Evolutionary conservation across 2,329 filamentous ascomycete species (phyloP).

Genomic region (Cryphonectria japonica): DNA sequence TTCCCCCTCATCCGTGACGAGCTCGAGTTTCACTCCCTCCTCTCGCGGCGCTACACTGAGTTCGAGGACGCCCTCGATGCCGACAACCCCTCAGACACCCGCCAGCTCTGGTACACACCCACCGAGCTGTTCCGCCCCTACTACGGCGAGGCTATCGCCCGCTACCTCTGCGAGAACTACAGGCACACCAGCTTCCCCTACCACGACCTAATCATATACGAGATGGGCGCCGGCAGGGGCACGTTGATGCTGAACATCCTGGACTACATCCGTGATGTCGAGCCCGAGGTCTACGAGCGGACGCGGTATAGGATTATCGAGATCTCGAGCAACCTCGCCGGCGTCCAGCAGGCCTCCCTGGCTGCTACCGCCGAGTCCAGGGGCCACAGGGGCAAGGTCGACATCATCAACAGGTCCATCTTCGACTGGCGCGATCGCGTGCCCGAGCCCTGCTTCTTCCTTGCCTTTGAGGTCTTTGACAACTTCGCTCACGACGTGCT

Average conservation of each 20-base stretch:
- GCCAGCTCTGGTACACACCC: slow-evolving; percentile 97
- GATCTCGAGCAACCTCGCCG: slow-evolving; percentile 82
- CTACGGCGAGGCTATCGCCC: slow-evolving; percentile 96
- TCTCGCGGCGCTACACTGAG: slow-evolving; percentile 80
- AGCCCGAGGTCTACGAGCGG: slow-evolving; percentile 90
- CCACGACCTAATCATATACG: slow-evolving; percentile 96
- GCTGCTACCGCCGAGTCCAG: slow-evolving; percentile 66
- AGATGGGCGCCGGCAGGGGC: slow-evolving; percentile 96
- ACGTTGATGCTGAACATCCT: slow-evolving; percentile 98
- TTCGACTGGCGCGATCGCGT: slow-evolving; percentile 92
- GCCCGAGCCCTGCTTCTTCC: slow-evolving; percentile 94
- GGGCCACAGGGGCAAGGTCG: slow-evolving; percentile 82
- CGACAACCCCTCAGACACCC: slow-evolving; percentile 69
- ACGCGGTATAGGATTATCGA: slow-evolving; percentile 96
- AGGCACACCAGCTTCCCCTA: slow-evolving; percentile 92
- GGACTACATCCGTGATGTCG: slow-evolving; percentile 88
- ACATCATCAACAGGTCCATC: slow-evolving; percentile 92
- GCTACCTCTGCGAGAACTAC: slow-evolving; percentile 95
- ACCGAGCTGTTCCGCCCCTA: slow-evolving; percentile 96
- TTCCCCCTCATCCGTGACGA: slow-evolving; percentile 84
- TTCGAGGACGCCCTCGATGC: slow-evolving; percentile 90
- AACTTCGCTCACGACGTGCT: slow-evolving; percentile 96
- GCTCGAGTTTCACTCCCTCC: slow-evolving; percentile 76
- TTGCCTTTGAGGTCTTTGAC: slow-evolving; percentile 97
- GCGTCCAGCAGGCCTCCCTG: slow-evolving; percentile 74